These are phyloP conservation scores for Rhizopus stolonifer DNA, from an alignment of 371 early-diverging fungal species.

Conservation along the genomic window DNA sequence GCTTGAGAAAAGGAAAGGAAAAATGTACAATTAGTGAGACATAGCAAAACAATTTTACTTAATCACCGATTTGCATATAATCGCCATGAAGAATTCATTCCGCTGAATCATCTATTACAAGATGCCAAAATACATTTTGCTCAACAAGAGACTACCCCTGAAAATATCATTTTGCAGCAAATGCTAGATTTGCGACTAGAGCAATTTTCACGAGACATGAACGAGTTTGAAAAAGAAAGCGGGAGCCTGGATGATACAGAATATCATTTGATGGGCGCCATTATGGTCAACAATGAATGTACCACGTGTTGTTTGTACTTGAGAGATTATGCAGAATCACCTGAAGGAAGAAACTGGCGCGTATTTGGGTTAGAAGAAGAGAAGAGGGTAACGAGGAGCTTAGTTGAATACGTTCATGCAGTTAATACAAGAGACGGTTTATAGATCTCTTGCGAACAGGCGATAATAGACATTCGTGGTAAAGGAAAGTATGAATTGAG, in stretches of 20 bases:
- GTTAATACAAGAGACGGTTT: not conserved
- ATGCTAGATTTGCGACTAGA: slow-evolving; percentile 20
- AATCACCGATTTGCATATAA: slow-evolving; percentile 13
- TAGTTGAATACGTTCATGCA: not conserved
- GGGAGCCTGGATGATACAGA: slow-evolving; percentile 18
- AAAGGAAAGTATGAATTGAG: not conserved
- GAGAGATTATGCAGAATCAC: slow-evolving; percentile 32
- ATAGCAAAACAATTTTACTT: slow-evolving; percentile 2
- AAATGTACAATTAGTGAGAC: slow-evolving; percentile 9
- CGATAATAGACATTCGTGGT: slow-evolving; percentile 26
- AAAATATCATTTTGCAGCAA: slow-evolving; percentile 2
- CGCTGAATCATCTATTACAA: slow-evolving; percentile 15
- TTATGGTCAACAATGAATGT: slow-evolving; percentile 35
- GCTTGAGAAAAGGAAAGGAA: slow-evolving; percentile 14
- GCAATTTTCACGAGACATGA: slow-evolving; percentile 16
- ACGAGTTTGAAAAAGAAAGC: slow-evolving; percentile 3
- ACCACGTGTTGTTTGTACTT: slow-evolving; percentile 38
- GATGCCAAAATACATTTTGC: slow-evolving; percentile 19
- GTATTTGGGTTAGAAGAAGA: slow-evolving; percentile 17
- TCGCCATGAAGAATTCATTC: slow-evolving; percentile 5
- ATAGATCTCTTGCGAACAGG: slow-evolving; percentile 25
- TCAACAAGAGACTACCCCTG: not conserved
- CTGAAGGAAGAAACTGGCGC: slow-evolving; percentile 37
- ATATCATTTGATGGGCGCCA: slow-evolving; percentile 38
- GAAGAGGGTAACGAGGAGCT: slow-evolving; percentile 6